phyloP scores from a whole-genome alignment of 2,329 filamentous ascomycete genomes.

The Trichoderma guizhouense region DNA sequence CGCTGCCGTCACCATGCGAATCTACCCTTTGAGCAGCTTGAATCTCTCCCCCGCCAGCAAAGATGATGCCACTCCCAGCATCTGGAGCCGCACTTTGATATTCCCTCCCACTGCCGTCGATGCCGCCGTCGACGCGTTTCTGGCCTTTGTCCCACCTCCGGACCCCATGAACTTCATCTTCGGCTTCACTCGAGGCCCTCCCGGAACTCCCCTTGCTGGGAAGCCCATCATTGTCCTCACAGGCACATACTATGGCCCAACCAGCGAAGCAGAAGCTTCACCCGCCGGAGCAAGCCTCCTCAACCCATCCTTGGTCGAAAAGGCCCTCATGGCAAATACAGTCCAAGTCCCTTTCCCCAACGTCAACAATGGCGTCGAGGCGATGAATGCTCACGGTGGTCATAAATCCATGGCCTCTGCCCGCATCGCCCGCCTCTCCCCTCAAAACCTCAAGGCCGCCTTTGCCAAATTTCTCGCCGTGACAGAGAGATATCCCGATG shows the following conservation, averaged over 20 bases:
- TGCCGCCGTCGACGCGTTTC: slow-evolving; percentile 24
- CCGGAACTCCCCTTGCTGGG: slow-evolving; percentile 28
- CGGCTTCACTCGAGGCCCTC: slow-evolving; percentile 29
- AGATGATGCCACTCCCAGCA: slow-evolving; percentile 20
- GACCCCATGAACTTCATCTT: slow-evolving; percentile 23
- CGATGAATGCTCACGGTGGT: slow-evolving; percentile 29
- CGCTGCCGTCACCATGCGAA: slow-evolving; percentile 27
- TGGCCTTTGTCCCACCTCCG: slow-evolving; percentile 21
- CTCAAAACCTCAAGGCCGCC: slow-evolving; percentile 20
- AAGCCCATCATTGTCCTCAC: slow-evolving; percentile 29
- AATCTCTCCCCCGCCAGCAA: slow-evolving; percentile 24
- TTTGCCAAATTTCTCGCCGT: slow-evolving; percentile 27
- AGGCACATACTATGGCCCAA: slow-evolving; percentile 26
- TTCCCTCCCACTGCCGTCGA: slow-evolving; percentile 28
- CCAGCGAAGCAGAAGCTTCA: slow-evolving; percentile 24
- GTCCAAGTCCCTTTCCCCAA: slow-evolving; percentile 22
- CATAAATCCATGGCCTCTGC: slow-evolving; percentile 29
- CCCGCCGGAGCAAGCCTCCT: slow-evolving; percentile 21
- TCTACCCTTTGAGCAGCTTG: slow-evolving; percentile 26
- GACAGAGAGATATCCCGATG: slow-evolving; percentile 23
- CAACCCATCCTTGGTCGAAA: slow-evolving; percentile 17
- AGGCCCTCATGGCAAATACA: slow-evolving; percentile 27
- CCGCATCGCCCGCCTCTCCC: slow-evolving; percentile 21
- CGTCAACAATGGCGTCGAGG: slow-evolving; percentile 25
- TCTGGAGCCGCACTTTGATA: slow-evolving; percentile 33